These are phyloP conservation scores for Leccinum truebloodii DNA, from an alignment of 768 basidiomycete genomes.

Conservation along the genomic window DNA sequence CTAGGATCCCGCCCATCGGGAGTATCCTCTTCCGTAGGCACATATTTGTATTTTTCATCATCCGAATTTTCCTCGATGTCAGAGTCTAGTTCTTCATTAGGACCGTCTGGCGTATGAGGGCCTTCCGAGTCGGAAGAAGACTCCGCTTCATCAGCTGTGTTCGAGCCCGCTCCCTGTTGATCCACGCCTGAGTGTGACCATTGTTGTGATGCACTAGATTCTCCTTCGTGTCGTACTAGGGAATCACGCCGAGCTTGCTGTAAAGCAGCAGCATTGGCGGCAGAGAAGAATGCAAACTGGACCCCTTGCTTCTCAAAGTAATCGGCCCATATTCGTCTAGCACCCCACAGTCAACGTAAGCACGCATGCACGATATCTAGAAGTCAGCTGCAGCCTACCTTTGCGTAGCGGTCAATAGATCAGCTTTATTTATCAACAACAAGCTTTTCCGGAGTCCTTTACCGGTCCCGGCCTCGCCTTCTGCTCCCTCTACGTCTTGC, in stretches of 20 bases:
- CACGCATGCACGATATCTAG: background rate
- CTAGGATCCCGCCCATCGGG: conserved; percentile 59
- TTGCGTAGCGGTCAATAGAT: conserved; percentile 84
- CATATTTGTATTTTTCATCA: conserved; percentile 45
- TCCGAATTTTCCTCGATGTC: conserved; percentile 34
- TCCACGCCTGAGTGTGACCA: background rate
- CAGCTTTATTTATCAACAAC: conserved; percentile 93
- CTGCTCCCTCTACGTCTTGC: conserved; percentile 75
- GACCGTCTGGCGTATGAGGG: conserved; percentile 28
- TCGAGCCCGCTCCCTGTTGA: background rate
- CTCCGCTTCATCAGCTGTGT: conserved; percentile 14
- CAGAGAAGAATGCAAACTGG: conserved; percentile 91
- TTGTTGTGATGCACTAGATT: conserved; percentile 13
- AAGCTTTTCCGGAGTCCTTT: conserved; percentile 72
- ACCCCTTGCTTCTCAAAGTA: conserved; percentile 79
- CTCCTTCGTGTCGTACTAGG: conserved; percentile 41
- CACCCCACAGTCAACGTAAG: conserved; percentile 31
- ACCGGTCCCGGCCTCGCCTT: conserved; percentile 79
- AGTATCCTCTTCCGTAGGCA: conserved; percentile 55
- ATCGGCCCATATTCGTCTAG: conserved; percentile 85
- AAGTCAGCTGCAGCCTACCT: conserved; percentile 50
- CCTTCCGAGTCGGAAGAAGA: conserved; percentile 36
- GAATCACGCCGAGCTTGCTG: conserved; percentile 56
- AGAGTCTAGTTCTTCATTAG: conserved; percentile 33
- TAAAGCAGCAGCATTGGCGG: conserved; percentile 80